Conservation (phyloP, 371 early-diverging fungal species). For the Nematocida displodere region DNA sequence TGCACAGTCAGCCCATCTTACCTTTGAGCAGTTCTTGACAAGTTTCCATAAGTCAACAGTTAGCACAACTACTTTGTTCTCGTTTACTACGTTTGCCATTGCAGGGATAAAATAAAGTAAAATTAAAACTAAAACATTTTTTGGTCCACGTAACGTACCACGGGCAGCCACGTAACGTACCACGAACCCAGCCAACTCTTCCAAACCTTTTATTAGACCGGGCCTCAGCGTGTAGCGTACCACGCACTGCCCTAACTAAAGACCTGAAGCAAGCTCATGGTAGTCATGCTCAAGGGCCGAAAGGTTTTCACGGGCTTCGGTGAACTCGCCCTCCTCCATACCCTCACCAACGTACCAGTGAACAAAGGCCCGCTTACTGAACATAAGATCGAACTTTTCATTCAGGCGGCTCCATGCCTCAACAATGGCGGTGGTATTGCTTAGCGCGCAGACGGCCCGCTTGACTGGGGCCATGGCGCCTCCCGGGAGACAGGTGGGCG, state of each 20-base stretch:
- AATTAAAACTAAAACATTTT: neutral
- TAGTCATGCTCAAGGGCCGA: constrained; percentile 97
- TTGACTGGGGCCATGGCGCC: constrained; percentile 83
- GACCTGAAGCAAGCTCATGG: constrained; percentile 48
- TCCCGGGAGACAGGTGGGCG: constrained; percentile 78
- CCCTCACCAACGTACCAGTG: constrained; percentile 98
- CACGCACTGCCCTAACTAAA: too few relatives aligned
- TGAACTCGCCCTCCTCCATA: constrained; percentile 85
- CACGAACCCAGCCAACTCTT: too few relatives aligned
- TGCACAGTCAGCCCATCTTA: constrained; percentile 52
- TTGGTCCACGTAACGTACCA: neutral
- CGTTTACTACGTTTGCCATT: constrained; percentile 23
- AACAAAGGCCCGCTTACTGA: constrained; percentile 90
- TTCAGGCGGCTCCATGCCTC: constrained; percentile 88
- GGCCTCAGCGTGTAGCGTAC: too few relatives aligned
- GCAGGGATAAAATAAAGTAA: constrained; percentile 44
- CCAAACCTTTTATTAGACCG: neutral
- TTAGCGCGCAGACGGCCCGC: constrained; percentile 84
- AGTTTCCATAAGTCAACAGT: constrained; percentile 32
- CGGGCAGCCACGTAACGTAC: neutral
- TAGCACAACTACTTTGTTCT: constrained; percentile 20
- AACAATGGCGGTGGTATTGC: constrained; percentile 87
- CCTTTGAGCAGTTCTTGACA: constrained; percentile 22
- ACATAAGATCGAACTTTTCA: constrained; percentile 88
- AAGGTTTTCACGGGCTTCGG: constrained; percentile 96